These are phyloP conservation scores for Sphaceloma murrayae DNA, from an alignment of 2,329 filamentous ascomycete species.

Conservation along the genomic window DNA sequence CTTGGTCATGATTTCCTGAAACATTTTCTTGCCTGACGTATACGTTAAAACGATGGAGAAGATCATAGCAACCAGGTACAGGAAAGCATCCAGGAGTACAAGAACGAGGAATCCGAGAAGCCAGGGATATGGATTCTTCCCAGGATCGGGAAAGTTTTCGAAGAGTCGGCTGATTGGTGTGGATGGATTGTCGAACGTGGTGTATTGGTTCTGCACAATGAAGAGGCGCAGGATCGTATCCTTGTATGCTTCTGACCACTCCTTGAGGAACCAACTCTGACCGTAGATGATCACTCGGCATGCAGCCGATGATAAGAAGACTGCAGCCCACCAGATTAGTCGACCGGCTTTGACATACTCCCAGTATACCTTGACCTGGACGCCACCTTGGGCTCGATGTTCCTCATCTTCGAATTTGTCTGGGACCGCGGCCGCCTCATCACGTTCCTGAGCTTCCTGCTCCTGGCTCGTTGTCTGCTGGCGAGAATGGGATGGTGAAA, in stretches of 20 bases:
- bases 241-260: constrained; percentile 72
- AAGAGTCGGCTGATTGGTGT: constrained; percentile 27
- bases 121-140: constrained; percentile 62
- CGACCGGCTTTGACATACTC: constrained; percentile 75
- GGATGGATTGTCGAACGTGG: constrained; percentile 1
- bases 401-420: constrained; percentile 76
- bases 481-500: constrained; percentile 18
- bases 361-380: constrained; percentile 70
- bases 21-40: constrained; percentile 64
- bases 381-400: constrained; percentile 61
- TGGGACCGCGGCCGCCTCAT: constrained; percentile 46
- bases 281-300: constrained; percentile 57
- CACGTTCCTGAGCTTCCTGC: constrained; percentile 29
- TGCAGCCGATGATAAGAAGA: constrained; percentile 53
- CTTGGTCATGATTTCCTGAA: constrained; percentile 59
- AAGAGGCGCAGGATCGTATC: constrained; percentile 21
- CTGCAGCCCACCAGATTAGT: constrained; percentile 59
- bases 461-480: constrained; percentile 23
- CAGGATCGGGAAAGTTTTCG: constrained; percentile 54
- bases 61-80: constrained; percentile 53
- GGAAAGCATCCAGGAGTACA: constrained; percentile 50
- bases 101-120: constrained; percentile 59
- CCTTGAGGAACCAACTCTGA: constrained; percentile 73
- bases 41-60: constrained; percentile 71
- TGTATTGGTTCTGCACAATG: constrained; percentile 1